A percentile compares a stretch with the other conserved stretches of the same genome.
These are phyloP conservation scores for Liquidambar formosana DNA, from an alignment of 164 flowering plant genomes.

Conservation along the genomic window DNA sequence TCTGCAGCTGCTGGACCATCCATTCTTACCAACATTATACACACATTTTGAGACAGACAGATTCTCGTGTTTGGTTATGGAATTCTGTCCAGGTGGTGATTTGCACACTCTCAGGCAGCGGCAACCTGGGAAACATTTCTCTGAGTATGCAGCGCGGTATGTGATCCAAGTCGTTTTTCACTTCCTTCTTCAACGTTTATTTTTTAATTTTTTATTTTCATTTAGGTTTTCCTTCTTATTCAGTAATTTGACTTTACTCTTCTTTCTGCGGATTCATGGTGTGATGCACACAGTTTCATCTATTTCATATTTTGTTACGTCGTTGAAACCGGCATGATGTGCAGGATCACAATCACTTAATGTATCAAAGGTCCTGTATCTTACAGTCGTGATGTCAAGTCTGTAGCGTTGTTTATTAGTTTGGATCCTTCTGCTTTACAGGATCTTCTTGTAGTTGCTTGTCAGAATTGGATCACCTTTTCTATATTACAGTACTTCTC, in stretches of 20 bases:
- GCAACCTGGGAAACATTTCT: conserved; percentile 76
- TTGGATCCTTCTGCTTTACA: background rate
- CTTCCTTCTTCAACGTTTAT: background rate
- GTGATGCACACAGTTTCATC: too few relatives aligned
- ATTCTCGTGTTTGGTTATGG: conserved; percentile 79
- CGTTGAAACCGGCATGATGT: too few relatives aligned
- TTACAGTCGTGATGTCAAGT: too few relatives aligned
- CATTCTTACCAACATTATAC: conserved; percentile 71
- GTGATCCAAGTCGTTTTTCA: conserved; percentile 5
- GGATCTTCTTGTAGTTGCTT: background rate
- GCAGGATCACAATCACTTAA: too few relatives aligned
- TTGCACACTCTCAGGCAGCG: conserved; percentile 73
- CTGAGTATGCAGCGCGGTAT: conserved; percentile 86
- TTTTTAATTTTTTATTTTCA: background rate
- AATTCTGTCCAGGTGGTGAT: conserved; percentile 82
- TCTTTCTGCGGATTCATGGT: background rate
- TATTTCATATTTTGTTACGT: too few relatives aligned
- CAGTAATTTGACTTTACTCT: background rate
- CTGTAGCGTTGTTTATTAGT: background rate
- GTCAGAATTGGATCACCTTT: too few relatives aligned
- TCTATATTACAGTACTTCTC: too few relatives aligned
- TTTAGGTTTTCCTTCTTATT: background rate
- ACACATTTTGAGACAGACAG: conserved; percentile 82
- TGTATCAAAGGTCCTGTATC: too few relatives aligned
- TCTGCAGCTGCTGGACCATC: conserved; percentile 74